Evolutionary conservation across 768 basidiomycete species (phyloP).

Genomic region (Phaffia australis): DNA sequence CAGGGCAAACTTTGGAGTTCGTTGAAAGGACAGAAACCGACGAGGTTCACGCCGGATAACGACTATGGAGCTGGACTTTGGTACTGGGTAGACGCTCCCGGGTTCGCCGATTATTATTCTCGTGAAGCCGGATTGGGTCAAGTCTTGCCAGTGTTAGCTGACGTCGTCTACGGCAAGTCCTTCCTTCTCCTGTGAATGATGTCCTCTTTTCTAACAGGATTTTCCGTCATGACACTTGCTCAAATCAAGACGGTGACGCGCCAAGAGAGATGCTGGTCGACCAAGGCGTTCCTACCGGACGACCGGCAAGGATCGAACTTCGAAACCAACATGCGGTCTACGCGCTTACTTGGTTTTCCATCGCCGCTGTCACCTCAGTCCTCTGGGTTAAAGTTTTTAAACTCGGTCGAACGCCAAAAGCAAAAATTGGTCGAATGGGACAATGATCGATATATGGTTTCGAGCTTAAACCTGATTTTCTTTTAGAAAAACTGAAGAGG

Average conservation of each 20-base stretch:
- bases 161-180: slow-evolving; percentile 75
- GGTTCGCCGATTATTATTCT: slow-evolving; percentile 51
- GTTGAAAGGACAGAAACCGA: slow-evolving; percentile 50
- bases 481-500: too few species aligned
- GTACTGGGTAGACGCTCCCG: slow-evolving; percentile 80
- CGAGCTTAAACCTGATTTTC: too few species aligned
- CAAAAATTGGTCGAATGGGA: too few species aligned
- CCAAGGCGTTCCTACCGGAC: slow-evolving; percentile 75
- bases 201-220: not conserved
- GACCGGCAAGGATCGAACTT: slow-evolving; percentile 68
- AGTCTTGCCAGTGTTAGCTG: slow-evolving; percentile 60
- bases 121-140: slow-evolving; percentile 8
- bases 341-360: slow-evolving; percentile 76
- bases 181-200: not conserved
- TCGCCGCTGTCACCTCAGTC: slow-evolving; percentile 12
- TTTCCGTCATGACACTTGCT: not conserved
- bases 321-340: slow-evolving; percentile 92
- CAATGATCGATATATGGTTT: too few species aligned
- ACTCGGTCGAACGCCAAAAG: too few species aligned
- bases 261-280: slow-evolving; percentile 33
- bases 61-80: slow-evolving; percentile 65
- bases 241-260: slow-evolving; percentile 53
- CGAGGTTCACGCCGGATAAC: slow-evolving; percentile 75
- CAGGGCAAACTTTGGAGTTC: slow-evolving; percentile 35
- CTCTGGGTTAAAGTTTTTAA: not conserved